Evolutionary conservation across 768 basidiomycete species (phyloP), one percentile per base, ranked within the genome.

Genomic region (Trametes cingulata): DNA sequence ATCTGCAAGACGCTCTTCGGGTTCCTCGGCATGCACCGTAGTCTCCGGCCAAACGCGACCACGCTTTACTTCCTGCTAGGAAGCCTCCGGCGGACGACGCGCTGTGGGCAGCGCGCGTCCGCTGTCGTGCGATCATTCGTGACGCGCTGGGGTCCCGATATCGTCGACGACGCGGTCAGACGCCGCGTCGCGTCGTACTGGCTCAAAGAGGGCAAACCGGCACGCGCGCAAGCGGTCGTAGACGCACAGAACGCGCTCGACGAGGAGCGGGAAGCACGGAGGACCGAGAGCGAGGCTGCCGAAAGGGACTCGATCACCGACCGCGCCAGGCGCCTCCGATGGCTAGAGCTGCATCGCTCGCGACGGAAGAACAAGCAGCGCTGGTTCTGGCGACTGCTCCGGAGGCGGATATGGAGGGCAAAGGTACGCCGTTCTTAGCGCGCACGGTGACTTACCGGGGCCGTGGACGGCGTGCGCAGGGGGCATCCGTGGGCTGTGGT

Each of bases 41-140:
- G 72, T 43, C 68, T 91, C 22, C 75, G 68, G 25, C 89, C 90
- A 17, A 84, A 80, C 41, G 74, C 86, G 22, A 77, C 76, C 19
- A 89, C 88, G 5, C 68, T 91, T 19, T 82, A 79, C 66, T 73
- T 86, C 43, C 73, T 90, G 41, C 77, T 92, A 27, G 74, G 78
- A 27, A 75, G 81, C 45, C 75, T 92, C 52, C 73, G 73, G 42
- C 66, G 71, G 48, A 79, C 77, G 35, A 78, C 76, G 57, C 76
- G 72, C n/a, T 80, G 85, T 64, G 88, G 84, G 24, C 82, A 80
- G 14, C 70, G 82, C 19, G 87, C 85, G 14, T 72, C 75, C 65
- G 74, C 74, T 36, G 70, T 81, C 29, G 67, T 85, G 24, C 64
- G 64, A 42, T 65, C 69, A 43, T 90, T 86, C 69, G 75, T 75